phyloP scores from a whole-genome alignment of 306 rosid species.

The Fagus sylvatica region DNA sequence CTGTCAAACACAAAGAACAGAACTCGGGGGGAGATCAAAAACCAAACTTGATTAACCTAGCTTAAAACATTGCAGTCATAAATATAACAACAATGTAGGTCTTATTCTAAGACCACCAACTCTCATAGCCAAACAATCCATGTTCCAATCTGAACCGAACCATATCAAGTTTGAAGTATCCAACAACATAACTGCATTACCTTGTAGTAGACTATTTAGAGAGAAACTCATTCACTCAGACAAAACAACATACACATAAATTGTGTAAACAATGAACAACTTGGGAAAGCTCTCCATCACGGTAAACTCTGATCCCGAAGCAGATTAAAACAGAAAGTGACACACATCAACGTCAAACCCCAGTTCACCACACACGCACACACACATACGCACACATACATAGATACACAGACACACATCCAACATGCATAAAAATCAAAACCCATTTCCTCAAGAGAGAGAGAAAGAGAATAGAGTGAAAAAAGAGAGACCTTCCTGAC shows the following conservation, averaged over 20 bases:
- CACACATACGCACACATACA: constrained; percentile 14
- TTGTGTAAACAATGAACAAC: constrained; percentile 17
- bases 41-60: constrained; percentile 16
- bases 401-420: not conserved
- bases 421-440: constrained; percentile 37
- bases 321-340: constrained; percentile 44
- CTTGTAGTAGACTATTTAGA: constrained; percentile 5
- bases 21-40: constrained; percentile 20
- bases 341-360: constrained; percentile 62
- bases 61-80: constrained; percentile 9
- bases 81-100: constrained; percentile 20
- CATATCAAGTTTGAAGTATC: constrained; percentile 18
- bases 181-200: constrained; percentile 19
- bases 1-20: constrained; percentile 52
- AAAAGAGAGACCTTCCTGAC: constrained; percentile 79
- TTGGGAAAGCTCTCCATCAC: constrained; percentile 24
- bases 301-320: constrained; percentile 28
- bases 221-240: constrained; percentile 43
- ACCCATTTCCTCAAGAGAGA: constrained; percentile 22
- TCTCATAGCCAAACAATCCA: constrained; percentile 10
- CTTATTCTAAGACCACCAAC: constrained; percentile 14
- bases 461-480: constrained; percentile 24
- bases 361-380: constrained; percentile 21
- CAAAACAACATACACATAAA: constrained; percentile 74
- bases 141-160: constrained; percentile 27